Evolutionary conservation across 495 filamentous ascomycete species (phyloP).

Genomic region (Corynascus novoguineensis): DNA sequence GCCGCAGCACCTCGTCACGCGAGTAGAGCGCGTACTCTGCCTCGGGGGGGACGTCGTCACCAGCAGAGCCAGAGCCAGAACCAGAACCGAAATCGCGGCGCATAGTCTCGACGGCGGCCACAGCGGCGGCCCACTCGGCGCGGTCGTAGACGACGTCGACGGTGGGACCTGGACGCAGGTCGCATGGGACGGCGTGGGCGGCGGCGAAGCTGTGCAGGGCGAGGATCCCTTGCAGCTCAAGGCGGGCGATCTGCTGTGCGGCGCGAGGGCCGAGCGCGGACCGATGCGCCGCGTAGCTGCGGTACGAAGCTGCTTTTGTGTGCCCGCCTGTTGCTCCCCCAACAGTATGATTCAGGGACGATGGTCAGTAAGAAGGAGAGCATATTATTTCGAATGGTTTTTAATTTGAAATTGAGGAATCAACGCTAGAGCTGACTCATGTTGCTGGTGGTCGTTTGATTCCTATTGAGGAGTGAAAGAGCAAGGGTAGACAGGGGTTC

Average conservation of each 20-base stretch:
- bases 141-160: slow-evolving; percentile 54
- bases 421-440: no score
- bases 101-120: slow-evolving; percentile 42
- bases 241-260: slow-evolving; percentile 50
- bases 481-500: background rate
- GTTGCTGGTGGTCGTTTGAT: background rate
- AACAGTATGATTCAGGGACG: no score
- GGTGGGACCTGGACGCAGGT: slow-evolving; percentile 46
- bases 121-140: slow-evolving; percentile 40
- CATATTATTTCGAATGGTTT: no score
- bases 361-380: no score
- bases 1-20: slow-evolving; percentile 41
- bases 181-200: slow-evolving; percentile 48
- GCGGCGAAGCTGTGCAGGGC: slow-evolving; percentile 50
- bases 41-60: slow-evolving; percentile 33
- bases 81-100: slow-evolving; percentile 40
- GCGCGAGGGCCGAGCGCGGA: slow-evolving; percentile 33
- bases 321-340: slow-evolving; percentile 45
- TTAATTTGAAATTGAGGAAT: no score
- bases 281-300: slow-evolving; percentile 44
- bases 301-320: slow-evolving; percentile 59
- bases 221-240: slow-evolving; percentile 54
- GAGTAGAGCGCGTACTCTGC: slow-evolving; percentile 43
- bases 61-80: background rate
- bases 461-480: background rate